Conservation (phyloP, 164 flowering plant genomes). For the Vitis labrusca region DNA sequence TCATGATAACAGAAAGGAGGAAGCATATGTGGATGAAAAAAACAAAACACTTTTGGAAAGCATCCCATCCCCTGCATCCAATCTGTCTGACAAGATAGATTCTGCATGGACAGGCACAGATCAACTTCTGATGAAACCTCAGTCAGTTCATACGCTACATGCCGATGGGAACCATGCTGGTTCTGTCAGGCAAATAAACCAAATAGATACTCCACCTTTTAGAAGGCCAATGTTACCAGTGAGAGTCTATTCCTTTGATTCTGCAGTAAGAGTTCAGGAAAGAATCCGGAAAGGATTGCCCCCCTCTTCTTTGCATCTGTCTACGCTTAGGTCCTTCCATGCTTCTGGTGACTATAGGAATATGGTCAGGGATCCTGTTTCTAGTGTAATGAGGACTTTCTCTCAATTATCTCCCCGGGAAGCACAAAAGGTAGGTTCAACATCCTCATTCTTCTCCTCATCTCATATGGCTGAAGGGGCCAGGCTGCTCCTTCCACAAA, state of each 20-base stretch:
- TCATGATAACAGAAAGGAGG: slow-evolving; percentile 25
- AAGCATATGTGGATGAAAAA: slow-evolving; percentile 29
- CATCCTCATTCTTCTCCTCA: slow-evolving; percentile 55
- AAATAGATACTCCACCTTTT: slow-evolving; percentile 34
- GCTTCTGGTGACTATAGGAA: slow-evolving; percentile 75
- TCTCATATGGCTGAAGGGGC: slow-evolving; percentile 67
- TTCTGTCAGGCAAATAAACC: slow-evolving; percentile 21
- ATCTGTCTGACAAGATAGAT: slow-evolving; percentile 86
- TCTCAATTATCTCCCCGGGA: slow-evolving; percentile 52
- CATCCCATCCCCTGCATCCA: slow-evolving; percentile 45
- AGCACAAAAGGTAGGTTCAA: slow-evolving; percentile 42
- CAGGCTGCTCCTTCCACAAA: slow-evolving; percentile 59
- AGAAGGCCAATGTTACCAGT: slow-evolving; percentile 52
- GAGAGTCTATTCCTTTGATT: slow-evolving; percentile 91
- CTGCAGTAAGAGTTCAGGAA: slow-evolving; percentile 72
- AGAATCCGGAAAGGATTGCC: slow-evolving; percentile 46
- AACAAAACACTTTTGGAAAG: slow-evolving; percentile 25
- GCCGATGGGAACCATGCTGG: slow-evolving; percentile 29
- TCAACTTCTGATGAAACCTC: slow-evolving; percentile 27
- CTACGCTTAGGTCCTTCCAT: slow-evolving; percentile 74
- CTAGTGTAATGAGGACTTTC: slow-evolving; percentile 41
- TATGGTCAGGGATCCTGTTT: slow-evolving; percentile 74
- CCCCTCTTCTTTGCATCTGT: slow-evolving; percentile 58
- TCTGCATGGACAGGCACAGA: slow-evolving; percentile 87
- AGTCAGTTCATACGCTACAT: slow-evolving; percentile 11